A percentile compares a stretch with the other conserved stretches of the same genome.
Evolutionary conservation across 2,329 filamentous ascomycete genomes (phyloP).

Genomic region (Venturia nashicola): DNA sequence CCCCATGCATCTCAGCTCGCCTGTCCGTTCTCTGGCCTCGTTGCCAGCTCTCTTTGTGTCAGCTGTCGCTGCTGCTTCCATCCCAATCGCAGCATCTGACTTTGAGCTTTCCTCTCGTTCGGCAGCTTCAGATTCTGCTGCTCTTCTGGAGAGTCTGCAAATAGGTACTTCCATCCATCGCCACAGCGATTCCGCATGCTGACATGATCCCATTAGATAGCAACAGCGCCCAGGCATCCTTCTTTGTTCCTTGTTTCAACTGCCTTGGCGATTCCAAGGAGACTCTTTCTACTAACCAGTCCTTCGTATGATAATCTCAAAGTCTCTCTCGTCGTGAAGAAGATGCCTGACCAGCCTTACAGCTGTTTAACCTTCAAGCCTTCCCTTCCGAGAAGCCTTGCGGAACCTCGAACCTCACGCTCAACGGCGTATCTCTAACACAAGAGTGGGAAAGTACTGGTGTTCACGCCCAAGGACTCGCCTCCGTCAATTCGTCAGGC

Average conservation of each 20-base stretch:
- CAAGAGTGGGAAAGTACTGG: conserved; percentile 15
- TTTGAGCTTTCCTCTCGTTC: neutral
- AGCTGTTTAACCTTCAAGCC: conserved; percentile 31
- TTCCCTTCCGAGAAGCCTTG: conserved; percentile 25
- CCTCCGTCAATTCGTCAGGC: conserved; percentile 16
- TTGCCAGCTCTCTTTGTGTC: conserved; percentile 2
- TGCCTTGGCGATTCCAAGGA: conserved; percentile 3
- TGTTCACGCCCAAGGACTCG: conserved; percentile 23
- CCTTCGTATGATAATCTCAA: conserved; percentile 1
- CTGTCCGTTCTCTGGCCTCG: conserved; percentile 2
- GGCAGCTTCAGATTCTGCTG: neutral
- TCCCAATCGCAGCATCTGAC: neutral
- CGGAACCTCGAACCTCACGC: conserved; percentile 28
- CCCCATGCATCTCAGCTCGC: conserved; percentile 3
- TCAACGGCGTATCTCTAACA: conserved; percentile 24
- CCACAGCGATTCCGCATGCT: neutral
- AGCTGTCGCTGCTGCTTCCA: neutral
- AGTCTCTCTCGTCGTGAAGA: neutral
- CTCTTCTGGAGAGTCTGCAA: conserved; percentile 2
- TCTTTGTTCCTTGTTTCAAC: conserved; percentile 27
- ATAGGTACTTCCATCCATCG: conserved; percentile 5
- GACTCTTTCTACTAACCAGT: neutral
- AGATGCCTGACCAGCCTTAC: conserved; percentile 9
- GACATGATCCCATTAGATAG: conserved; percentile 6
- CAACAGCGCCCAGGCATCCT: conserved; percentile 24